Evolutionary conservation across 1,284 basidiomycete species (phyloP), one percentile per base, ranked within the genome.

Genomic region (Ceratobasidium theobromae): DNA sequence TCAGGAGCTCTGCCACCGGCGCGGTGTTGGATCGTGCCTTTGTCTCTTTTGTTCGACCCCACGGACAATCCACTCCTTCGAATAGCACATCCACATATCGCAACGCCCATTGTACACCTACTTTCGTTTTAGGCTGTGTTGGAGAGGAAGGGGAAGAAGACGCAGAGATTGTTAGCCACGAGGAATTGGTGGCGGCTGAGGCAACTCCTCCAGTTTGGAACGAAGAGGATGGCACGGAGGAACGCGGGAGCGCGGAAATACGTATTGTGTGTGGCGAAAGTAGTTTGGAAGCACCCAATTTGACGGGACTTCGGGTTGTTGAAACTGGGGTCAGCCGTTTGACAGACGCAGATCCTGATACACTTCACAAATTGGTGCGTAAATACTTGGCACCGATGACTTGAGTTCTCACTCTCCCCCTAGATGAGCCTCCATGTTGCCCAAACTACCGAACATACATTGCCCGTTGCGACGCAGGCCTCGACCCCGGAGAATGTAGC

Each of bases 91-190:
- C 51, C 28, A 23, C 25, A 41, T 33, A 38, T 18, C 25, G 27
- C 41, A n/a, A 53, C 51, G 38, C 25, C 51, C 52, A 23, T 45
- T 40, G 35, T 11, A 27, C 62, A 54, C 32, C 30, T 27, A 54
- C 65, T 57, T 40, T 52, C 65, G 30, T 53, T 64, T 68, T 62
- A 23, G 41, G 28, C 8, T 51, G 45, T n/a, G 46, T 62, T 28
- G 58, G 46, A 28, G 58, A 62, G 48, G 58, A 62, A 25, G 58
- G 52, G 35, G 57, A 60, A 27, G 41, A 58, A 41, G 23, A 46
- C n/a, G 18, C 12, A 18, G 30, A 33, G 5, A 12, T 14, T 8
- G 49, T 11, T 12, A 30, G n/a, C n/a, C n/a, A 52, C 3, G 52
- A 35, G 38, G 52, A 16, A 5, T 16, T 9, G 9, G 12, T 53